Evolutionary conservation across 768 basidiomycete species (phyloP).

Genomic region (Hygrocybe punicea): DNA sequence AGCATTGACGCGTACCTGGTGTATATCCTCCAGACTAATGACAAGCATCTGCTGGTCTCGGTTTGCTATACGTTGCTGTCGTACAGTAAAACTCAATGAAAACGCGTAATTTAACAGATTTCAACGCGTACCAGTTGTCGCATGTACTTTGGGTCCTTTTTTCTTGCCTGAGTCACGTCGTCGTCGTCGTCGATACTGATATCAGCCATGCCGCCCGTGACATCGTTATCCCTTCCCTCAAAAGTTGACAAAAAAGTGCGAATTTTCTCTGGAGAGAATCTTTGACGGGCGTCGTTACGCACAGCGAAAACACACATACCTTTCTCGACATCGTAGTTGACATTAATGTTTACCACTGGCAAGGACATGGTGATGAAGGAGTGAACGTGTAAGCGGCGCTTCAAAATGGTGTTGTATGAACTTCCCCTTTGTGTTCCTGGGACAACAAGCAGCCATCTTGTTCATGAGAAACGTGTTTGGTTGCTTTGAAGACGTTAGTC

Average conservation of each 20-base stretch:
- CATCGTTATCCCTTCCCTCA: constrained; percentile 60
- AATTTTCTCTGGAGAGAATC: constrained; percentile 54
- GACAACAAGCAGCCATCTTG: too few relatives aligned
- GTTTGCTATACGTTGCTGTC: constrained; percentile 88
- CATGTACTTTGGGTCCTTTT: constrained; percentile 70
- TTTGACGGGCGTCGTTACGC: background rate
- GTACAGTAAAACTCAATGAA: constrained; percentile 21
- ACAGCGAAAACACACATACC: constrained; percentile 39
- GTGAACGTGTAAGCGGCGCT: constrained; percentile 34
- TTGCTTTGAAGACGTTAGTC: too few relatives aligned
- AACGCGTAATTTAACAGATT: constrained; percentile 26
- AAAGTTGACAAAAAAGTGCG: constrained; percentile 67
- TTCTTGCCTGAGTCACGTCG: constrained; percentile 30
- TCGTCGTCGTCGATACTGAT: constrained; percentile 61
- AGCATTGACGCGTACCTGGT: constrained; percentile 47
- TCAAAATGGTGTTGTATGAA: constrained; percentile 26
- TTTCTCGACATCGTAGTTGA: constrained; percentile 72
- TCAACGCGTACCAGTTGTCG: constrained; percentile 64
- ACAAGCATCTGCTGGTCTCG: constrained; percentile 86
- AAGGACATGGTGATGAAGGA: constrained; percentile 54
- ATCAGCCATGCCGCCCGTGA: constrained; percentile 63
- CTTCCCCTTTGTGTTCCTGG: background rate
- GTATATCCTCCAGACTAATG: constrained; percentile 86
- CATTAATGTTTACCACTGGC: constrained; percentile 53
- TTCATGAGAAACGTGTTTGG: too few relatives aligned